A percentile compares a stretch with the other conserved stretches of the same genome.
phyloP scores from a whole-genome alignment of 2,329 filamentous ascomycete species.

The Aspergillus versicolor region DNA sequence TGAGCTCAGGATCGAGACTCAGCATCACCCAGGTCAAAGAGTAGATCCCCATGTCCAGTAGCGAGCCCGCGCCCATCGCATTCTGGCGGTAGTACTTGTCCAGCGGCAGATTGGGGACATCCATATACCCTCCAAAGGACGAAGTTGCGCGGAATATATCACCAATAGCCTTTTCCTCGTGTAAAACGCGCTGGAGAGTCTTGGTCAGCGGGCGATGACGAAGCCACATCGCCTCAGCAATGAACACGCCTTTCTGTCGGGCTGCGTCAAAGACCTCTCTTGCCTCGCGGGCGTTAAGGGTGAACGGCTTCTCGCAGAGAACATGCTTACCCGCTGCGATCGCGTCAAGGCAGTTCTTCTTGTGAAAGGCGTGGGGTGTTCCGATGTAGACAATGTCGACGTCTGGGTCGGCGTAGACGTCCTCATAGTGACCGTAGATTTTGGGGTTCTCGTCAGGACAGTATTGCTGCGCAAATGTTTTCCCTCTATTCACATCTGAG shows the following conservation, averaged over 20 bases:
- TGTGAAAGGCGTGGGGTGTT: slow-evolving; percentile 82
- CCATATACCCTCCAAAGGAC: slow-evolving; percentile 37
- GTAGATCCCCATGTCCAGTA: too few relatives aligned
- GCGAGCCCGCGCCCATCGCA: not conserved
- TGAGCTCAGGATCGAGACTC: too few relatives aligned
- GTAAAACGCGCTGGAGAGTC: slow-evolving; percentile 63
- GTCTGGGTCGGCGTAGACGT: slow-evolving; percentile 69
- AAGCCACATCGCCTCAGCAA: slow-evolving; percentile 82
- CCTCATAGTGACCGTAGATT: slow-evolving; percentile 27
- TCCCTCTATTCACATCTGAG: too few relatives aligned
- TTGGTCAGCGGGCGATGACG: slow-evolving; percentile 76
- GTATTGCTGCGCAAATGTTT: too few relatives aligned
- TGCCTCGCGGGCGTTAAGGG: slow-evolving; percentile 71
- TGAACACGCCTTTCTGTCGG: slow-evolving; percentile 64
- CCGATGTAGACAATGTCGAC: slow-evolving; percentile 81
- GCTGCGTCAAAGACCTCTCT: slow-evolving; percentile 67
- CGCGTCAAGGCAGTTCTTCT: slow-evolving; percentile 77
- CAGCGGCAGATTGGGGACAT: not conserved
- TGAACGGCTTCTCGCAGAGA: slow-evolving; percentile 80
- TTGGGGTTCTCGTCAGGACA: too few relatives aligned
- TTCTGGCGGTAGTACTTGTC: not conserved
- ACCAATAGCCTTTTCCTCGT: slow-evolving; percentile 41
- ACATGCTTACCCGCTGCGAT: slow-evolving; percentile 77
- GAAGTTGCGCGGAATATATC: slow-evolving; percentile 50
- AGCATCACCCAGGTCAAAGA: too few relatives aligned